A percentile compares a stretch with the other conserved stretches of the same genome.
Conservation (phyloP, 371 early-diverging fungal species). For the Batrachochytrium dendrobatidis region DNA sequence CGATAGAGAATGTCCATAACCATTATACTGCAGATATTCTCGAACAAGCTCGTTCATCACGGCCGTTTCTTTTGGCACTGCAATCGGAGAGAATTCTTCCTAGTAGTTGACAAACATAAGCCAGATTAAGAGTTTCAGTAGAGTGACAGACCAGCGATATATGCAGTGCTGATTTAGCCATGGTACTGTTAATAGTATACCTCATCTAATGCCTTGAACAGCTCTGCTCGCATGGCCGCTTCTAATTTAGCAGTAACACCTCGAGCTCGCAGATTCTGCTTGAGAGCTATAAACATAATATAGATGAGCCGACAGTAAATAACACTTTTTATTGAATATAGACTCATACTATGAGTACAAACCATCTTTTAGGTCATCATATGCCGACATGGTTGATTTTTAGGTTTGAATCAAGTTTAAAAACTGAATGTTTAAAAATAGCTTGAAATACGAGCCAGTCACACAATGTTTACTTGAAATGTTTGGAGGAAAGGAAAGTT, state of each 20-base stretch:
- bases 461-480: too few species aligned
- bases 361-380: constrained; percentile 18
- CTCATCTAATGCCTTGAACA: constrained; percentile 25
- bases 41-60: constrained; percentile 30
- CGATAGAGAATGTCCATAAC: constrained; percentile 22
- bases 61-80: constrained; percentile 16
- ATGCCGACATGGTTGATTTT: constrained; percentile 18
- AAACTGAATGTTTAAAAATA: too few species aligned
- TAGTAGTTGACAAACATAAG: not conserved
- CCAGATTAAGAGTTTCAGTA: not conserved
- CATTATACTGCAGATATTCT: constrained; percentile 29
- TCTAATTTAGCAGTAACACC: constrained; percentile 21
- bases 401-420: too few species aligned
- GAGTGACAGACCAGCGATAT: not conserved
- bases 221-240: constrained; percentile 24
- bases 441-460: too few species aligned
- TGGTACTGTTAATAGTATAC: too few species aligned
- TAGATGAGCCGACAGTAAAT: too few species aligned
- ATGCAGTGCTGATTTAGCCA: not conserved
- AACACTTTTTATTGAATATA: too few species aligned
- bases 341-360: too few species aligned
- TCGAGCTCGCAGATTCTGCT: constrained; percentile 17
- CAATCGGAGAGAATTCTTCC: constrained; percentile 4
- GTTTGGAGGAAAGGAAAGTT: too few species aligned
- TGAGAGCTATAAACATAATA: constrained; percentile 21